phyloP scores from a whole-genome alignment of 345 rosid genomes.

The Populus alba region DNA sequence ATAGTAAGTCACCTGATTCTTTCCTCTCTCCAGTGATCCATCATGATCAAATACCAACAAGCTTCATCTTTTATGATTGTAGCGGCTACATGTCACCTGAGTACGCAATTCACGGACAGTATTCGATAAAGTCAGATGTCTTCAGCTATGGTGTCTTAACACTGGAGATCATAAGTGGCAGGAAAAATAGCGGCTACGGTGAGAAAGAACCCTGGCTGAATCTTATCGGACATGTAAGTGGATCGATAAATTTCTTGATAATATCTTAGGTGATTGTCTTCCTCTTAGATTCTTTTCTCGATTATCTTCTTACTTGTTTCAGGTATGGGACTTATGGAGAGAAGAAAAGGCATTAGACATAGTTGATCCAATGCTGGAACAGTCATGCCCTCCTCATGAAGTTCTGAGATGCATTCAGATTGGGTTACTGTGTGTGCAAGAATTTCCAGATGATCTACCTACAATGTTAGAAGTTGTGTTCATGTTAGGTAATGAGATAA shows the following conservation, averaged over 20 bases:
- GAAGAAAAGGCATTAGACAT: conserved; percentile 5
- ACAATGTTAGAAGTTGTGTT: not conserved
- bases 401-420: not conserved
- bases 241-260: not conserved
- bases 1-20: conserved; percentile 8
- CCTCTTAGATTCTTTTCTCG: not conserved
- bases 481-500: not conserved
- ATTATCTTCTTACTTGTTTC: not conserved
- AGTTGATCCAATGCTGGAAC: conserved; percentile 1
- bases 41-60: too few relatives aligned
- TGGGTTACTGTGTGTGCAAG: conserved; percentile 4
- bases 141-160: conserved; percentile 28
- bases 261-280: not conserved
- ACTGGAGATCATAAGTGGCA: conserved; percentile 23
- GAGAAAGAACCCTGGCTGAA: not conserved
- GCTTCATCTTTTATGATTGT: not conserved
- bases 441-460: not conserved
- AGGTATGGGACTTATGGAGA: conserved; percentile 20
- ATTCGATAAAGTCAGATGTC: conserved; percentile 21
- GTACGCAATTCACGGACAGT: conserved; percentile 17
- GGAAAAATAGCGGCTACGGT: not conserved
- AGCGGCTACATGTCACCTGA: conserved; percentile 33
- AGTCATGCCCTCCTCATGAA: not conserved
- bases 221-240: conserved; percentile 19
- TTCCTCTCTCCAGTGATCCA: too few relatives aligned